Base-by-base conservation (phyloP, 2,329 filamentous ascomycete genomes). In the Chrysoporthe cubensis region DNA sequence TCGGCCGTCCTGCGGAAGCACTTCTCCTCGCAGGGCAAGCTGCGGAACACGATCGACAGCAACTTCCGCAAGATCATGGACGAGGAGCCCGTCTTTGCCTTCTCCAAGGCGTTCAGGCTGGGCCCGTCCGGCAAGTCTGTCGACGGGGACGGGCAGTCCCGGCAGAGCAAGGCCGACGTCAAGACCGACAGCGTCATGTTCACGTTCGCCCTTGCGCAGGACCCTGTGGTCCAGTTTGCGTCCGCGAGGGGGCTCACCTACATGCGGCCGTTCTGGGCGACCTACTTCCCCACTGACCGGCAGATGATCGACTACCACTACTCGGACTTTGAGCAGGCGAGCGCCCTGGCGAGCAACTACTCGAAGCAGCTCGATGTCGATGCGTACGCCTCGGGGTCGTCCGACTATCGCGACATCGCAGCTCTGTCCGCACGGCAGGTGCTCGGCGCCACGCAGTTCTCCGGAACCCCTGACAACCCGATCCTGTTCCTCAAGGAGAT, bases 401-500 rank as follows among this genome's bases (percentile, higher is more conserved):
- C 88, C 63, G 90, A 91, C 71, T 94, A 94, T 73, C 88, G 90
- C 44, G 91, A 93, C 73, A 93, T 94, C 67, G 88, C 92, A 32
- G 89, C 91, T 1, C 83, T 96, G 58, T 92, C 90, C 67, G 92
- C 92, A 62, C 88, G 93, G 58, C 93, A 96, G 75, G 91, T 93
- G 16, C 84, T 96, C 75, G 93, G 92, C 7, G 92, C 91, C 1
- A 93, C 90, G 4, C 89, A 88, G 71, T 93, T 94, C 80, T 86
- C 91, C 7, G 87, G 91, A 56, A 91, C 91, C 26, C 86, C 90
- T 1, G 86, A 93, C 3, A 84, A 88, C 70, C 91, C 91, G 0
- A 84, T 95, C 54, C 78, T 96, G 32, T 96, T 96, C 79, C 80
- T 95, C 69, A 96, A 96, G 76, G 93, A 96, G 76, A 95, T 96